Evolutionary conservation across 306 rosid genomes (phyloP).

Genomic region (Quercus glauca): DNA sequence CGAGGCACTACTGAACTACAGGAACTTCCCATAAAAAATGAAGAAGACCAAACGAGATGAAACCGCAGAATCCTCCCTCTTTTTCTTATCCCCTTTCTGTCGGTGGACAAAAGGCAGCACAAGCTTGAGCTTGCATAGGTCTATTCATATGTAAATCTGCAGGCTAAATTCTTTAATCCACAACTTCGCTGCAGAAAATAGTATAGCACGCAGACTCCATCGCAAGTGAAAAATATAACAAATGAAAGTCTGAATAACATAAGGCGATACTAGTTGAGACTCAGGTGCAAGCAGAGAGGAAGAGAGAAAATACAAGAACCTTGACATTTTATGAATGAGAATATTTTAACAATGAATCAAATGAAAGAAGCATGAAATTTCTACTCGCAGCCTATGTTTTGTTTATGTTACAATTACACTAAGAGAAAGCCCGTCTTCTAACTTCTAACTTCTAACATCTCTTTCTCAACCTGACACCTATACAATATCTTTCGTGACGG

Average conservation of each 20-base stretch:
- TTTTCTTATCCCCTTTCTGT: no score
- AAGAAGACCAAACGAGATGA: no score
- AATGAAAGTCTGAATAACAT: not conserved
- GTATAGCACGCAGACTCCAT: no score
- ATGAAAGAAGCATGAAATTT: constrained; percentile 28
- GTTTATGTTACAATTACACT: constrained; percentile 57
- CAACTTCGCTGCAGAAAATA: no score
- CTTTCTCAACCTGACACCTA: constrained; percentile 59
- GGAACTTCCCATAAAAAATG: no score
- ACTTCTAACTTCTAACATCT: constrained; percentile 54
- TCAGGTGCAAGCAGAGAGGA: not conserved
- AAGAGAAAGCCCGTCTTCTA: constrained; percentile 47
- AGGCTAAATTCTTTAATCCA: no score
- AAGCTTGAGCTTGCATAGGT: no score
- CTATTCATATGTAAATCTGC: no score
- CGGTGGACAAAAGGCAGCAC: no score
- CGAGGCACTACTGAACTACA: no score
- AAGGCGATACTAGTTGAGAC: not conserved
- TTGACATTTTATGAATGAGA: constrained; percentile 20
- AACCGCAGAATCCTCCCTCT: no score
- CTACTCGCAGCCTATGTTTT: constrained; percentile 39
- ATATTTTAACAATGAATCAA: constrained; percentile 15
- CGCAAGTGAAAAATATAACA: no score
- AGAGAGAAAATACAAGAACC: constrained; percentile 11
- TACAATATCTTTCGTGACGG: constrained; percentile 56